Evolutionary conservation across 371 early-diverging fungal genomes (phyloP), one percentile per base, ranked within the genome.

Genomic region (Mortierella sp.): DNA sequence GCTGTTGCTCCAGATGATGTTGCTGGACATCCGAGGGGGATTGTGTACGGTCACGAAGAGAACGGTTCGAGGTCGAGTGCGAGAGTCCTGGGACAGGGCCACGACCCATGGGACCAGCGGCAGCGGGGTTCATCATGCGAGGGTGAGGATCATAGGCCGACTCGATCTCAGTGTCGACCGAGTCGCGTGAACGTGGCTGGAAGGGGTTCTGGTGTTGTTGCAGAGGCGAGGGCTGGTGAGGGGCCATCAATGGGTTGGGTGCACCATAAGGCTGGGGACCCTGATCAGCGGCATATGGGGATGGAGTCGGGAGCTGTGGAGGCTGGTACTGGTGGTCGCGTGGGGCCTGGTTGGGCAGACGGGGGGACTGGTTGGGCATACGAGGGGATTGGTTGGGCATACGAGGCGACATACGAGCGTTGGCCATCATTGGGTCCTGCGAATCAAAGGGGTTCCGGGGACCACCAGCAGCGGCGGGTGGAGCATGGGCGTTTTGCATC

Each of bases 21-120:
- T 77, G 77, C 30, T 77, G 77, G 48, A 72, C 58, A 65, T 72
- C 77, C 56, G 68, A 43, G 4, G 64, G 72, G 44, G n/a, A n/a
- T n/a, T n/a, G n/a, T n/a, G n/a, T n/a, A n/a, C n/a, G n/a, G n/a
- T n/a, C n/a, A n/a, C n/a, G n/a, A n/a, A n/a, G n/a, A n/a, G n/a
- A n/a, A n/a, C n/a, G n/a, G n/a, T n/a, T n/a, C n/a, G n/a, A n/a
- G n/a, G n/a, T n/a, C n/a, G n/a, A n/a, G n/a, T n/a, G n/a, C n/a
- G n/a, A n/a, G n/a, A n/a, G n/a, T n/a, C n/a, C n/a, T n/a, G n/a
- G 75, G 15, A 70, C 66, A 0, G 70, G 48, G 1, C 60, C 66
- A 9, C 65, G 68, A 0, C 67, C 70, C 18, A 62, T 67, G 1
- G 72, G 66, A 23, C 57, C 69, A 16, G 74, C 74, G 4, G 66